Evolutionary conservation across 169 alveolate genomes (phyloP), one percentile per base, ranked within the genome.

Genomic region (Cytauxzoon felis): DNA sequence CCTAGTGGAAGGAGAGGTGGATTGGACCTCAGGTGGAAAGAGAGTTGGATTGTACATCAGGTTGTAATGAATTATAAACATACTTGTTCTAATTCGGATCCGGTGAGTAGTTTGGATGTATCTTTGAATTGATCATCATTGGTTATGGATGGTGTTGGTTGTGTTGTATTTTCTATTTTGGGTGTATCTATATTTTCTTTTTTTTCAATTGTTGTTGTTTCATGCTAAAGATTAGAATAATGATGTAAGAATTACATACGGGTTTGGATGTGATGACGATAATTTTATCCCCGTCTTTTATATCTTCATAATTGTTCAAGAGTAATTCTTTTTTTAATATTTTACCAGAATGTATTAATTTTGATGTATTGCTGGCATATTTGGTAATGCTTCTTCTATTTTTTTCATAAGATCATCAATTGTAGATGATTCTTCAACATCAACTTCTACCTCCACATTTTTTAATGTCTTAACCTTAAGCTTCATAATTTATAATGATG

Each of bases 271-370:
- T 18, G 27, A 75, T 62, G 26, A 90, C 93, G 29, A 90, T 91
- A 41, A 90, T 67, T 32, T 84, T 81, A 16, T 90, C 93, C 19
- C 91, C 93, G 0, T 90, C 95, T 58, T 82, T 78, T 6, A 90
- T 82, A 7, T 87, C 68, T n/a, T 84, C 58, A 50, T 80, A 76
- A 49, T 88, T 91, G 13, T 56, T 34, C 24, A 90, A 57, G 43
- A 23, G 33, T 19, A 64, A 65, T 19, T 87, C 82, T 27, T 79
- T 91, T 9, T 61, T 78, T 29, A 89, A 52, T 8, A 89, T 81
- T 52, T 88, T 89, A 27, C 94, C 94, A 5, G 94, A 87, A 57
- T 88, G 92, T 48, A 89, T 88, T 18, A 89, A 73, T 66, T 81
- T 43, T 73, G 93, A 21, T 82, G 67, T n/a, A 64, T 75, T 16